Conservation (phyloP, 192 early-diverging fungal genomes). For the Dispira simplex region DNA sequence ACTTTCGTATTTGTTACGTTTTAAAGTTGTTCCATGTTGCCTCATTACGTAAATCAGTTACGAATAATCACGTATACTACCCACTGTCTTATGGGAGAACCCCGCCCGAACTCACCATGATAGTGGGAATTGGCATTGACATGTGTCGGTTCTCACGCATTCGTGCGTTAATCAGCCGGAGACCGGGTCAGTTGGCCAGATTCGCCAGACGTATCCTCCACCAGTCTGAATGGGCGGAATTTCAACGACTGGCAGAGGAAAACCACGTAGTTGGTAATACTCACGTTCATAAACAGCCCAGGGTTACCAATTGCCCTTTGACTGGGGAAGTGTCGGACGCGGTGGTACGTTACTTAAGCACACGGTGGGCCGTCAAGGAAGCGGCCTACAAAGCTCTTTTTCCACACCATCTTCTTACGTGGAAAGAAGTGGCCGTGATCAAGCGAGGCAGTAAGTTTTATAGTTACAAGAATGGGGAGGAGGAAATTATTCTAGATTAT, state of each 20-base stretch:
- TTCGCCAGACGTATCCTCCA: background rate
- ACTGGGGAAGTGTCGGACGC: background rate
- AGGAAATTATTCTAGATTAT: slow-evolving; percentile 2
- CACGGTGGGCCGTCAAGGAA: slow-evolving; percentile 59
- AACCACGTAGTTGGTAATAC: background rate
- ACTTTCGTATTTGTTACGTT: too few relatives aligned
- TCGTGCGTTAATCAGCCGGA: background rate
- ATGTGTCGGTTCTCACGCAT: slow-evolving; percentile 3
- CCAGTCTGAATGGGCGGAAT: background rate
- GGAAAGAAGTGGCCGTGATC: slow-evolving; percentile 42
- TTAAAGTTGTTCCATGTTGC: too few relatives aligned
- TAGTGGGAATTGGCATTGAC: too few relatives aligned
- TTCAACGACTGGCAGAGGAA: background rate
- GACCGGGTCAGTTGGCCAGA: background rate
- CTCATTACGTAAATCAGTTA: too few relatives aligned
- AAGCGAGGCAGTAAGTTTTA: slow-evolving; percentile 31
- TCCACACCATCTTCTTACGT: slow-evolving; percentile 33
- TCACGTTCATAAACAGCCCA: background rate
- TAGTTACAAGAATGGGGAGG: background rate
- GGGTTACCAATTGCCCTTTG: background rate
- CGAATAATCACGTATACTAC: too few relatives aligned
- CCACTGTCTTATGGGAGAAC: too few relatives aligned
- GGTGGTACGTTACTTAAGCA: slow-evolving; percentile 9
- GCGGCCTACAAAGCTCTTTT: slow-evolving; percentile 57
- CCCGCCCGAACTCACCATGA: too few relatives aligned